A percentile compares a stretch with the other conserved stretches of the same genome.
These are phyloP conservation scores for Claviceps digitariae DNA, from an alignment of 2,329 filamentous ascomycete species.

Conservation along the genomic window DNA sequence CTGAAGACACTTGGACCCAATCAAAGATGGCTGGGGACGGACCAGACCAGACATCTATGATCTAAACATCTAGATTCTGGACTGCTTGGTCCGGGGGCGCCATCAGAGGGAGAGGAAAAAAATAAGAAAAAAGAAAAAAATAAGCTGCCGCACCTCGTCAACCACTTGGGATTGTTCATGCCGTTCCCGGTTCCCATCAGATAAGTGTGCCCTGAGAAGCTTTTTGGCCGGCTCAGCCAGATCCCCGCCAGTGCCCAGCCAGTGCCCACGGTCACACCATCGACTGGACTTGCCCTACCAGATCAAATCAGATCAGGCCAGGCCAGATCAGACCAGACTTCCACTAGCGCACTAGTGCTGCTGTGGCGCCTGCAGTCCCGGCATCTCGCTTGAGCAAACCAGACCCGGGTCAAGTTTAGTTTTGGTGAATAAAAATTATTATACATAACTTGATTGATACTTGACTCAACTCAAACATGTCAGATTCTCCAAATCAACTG, in stretches of 20 bases:
- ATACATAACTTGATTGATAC: background rate
- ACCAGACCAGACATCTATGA: too few species aligned
- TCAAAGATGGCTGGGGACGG: background rate
- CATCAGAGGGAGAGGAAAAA: too few species aligned
- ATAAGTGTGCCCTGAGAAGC: too few species aligned
- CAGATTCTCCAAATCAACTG: background rate
- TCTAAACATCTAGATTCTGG: background rate
- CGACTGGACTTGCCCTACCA: too few species aligned
- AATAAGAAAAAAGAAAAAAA: too few species aligned
- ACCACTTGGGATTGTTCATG: background rate
- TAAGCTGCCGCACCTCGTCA: background rate
- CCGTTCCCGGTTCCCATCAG: background rate
- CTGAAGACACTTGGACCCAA: background rate
- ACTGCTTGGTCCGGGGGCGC: background rate
- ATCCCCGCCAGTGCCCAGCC: too few species aligned
- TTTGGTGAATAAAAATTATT: conserved; percentile 2
- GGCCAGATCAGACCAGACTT: background rate
- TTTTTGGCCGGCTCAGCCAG: background rate
- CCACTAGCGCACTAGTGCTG: background rate
- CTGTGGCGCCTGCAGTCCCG: background rate
- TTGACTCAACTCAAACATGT: background rate
- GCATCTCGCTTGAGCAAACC: conserved; percentile 1
- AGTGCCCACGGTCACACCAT: too few species aligned
- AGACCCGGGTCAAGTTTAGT: background rate
- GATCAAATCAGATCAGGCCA: too few species aligned